Percentiles rank a stretch among this genome's conserved stretches.
Conservation (phyloP, 768 basidiomycete genomes). For the Amanita phalloides region DNA sequence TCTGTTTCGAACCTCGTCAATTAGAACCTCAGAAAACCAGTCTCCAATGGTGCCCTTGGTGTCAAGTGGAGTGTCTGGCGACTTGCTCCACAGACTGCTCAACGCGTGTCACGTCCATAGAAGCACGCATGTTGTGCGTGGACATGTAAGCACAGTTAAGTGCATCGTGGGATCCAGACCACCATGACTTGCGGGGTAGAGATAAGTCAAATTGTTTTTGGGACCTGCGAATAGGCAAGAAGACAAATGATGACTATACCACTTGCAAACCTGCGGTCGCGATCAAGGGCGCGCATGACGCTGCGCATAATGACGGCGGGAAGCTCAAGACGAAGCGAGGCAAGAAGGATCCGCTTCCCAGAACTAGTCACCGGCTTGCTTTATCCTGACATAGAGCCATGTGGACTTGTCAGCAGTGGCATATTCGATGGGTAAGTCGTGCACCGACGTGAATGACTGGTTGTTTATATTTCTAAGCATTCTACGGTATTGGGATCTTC, state of each 20-base stretch:
- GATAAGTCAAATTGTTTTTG: constrained; percentile 67
- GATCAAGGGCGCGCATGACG: constrained; percentile 52
- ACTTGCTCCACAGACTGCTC: constrained; percentile 67
- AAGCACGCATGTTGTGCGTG: constrained; percentile 40
- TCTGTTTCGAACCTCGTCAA: not conserved
- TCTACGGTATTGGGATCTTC: constrained; percentile 83
- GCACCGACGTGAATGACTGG: not conserved
- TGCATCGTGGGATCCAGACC: constrained; percentile 61
- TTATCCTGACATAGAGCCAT: constrained; percentile 42
- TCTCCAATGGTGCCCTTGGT: constrained; percentile 59
- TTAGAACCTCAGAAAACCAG: constrained; percentile 46
- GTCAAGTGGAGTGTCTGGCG: constrained; percentile 61
- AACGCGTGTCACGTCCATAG: constrained; percentile 39
- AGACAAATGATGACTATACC: constrained; percentile 12
- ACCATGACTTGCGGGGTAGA: constrained; percentile 49
- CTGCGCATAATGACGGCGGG: constrained; percentile 21
- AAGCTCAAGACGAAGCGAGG: constrained; percentile 27
- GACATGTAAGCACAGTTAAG: constrained; percentile 63
- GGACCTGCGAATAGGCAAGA: constrained; percentile 45
- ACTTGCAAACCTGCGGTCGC: constrained; percentile 31
- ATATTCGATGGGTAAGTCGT: constrained; percentile 62
- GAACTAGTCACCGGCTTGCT: constrained; percentile 59
- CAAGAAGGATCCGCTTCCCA: constrained; percentile 27
- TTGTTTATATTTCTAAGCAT: constrained; percentile 33
- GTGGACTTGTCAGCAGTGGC: constrained; percentile 56